phyloP scores from a whole-genome alignment of 2,329 filamentous ascomycete genomes.

The Knufia fluminis region DNA sequence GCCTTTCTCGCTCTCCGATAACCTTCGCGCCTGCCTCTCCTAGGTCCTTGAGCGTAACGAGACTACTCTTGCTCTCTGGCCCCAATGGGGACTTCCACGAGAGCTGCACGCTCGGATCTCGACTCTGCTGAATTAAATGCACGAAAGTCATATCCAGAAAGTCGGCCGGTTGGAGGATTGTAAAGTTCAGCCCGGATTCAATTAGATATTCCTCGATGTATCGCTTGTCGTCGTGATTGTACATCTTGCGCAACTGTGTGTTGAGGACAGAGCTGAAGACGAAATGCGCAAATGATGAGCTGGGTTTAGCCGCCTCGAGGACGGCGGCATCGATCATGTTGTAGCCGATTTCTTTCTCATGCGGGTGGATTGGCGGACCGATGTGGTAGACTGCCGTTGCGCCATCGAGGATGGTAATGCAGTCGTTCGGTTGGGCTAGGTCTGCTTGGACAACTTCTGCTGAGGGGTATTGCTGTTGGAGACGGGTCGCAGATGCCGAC shows the following conservation, averaged over 20 bases:
- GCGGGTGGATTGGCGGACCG: slow-evolving; percentile 29
- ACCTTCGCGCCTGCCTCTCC: no score
- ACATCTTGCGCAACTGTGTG: slow-evolving; percentile 27
- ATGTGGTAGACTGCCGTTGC: slow-evolving; percentile 28
- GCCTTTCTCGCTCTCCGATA: no score
- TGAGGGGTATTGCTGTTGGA: slow-evolving; percentile 26
- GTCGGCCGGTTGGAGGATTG: slow-evolving; percentile 13
- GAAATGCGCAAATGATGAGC: slow-evolving; percentile 27
- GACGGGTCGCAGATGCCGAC: slow-evolving; percentile 22
- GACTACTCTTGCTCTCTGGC: no score
- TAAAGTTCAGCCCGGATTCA: slow-evolving; percentile 28
- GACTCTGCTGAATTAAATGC: no score
- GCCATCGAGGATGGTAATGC: slow-evolving; percentile 23
- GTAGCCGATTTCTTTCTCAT: slow-evolving; percentile 27
- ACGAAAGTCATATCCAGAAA: background rate
- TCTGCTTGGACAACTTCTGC: slow-evolving; percentile 28
- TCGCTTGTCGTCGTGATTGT: slow-evolving; percentile 30
- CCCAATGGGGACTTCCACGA: no score
- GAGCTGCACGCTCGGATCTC: no score
- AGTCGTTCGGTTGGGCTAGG: slow-evolving; percentile 22
- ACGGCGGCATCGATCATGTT: slow-evolving; percentile 32
- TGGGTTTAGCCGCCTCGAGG: slow-evolving; percentile 16
- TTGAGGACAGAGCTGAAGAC: slow-evolving; percentile 29
- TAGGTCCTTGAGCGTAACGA: no score
- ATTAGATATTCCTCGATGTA: slow-evolving; percentile 30